These are phyloP conservation scores for Cladosporium sp. DNA, from an alignment of 2,329 filamentous ascomycete species.

Conservation along the genomic window DNA sequence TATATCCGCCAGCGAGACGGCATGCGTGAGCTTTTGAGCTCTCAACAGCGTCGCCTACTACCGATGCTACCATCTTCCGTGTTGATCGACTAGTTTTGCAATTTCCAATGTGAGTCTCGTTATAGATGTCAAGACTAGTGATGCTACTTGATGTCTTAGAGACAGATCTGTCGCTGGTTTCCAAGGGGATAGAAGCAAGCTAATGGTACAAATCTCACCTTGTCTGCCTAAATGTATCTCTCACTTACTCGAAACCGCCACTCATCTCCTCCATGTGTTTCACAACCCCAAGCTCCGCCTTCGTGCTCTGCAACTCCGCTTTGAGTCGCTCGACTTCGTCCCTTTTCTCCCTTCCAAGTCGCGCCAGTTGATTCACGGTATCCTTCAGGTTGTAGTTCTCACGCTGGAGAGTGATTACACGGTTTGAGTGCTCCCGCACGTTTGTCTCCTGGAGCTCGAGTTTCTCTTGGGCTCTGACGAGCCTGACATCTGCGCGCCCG, in stretches of 20 bases:
- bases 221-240: not conserved
- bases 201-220: not conserved
- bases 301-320: not conserved
- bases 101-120: not conserved
- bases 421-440: not conserved
- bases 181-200: not conserved
- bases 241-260: not conserved
- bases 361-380: too few species aligned
- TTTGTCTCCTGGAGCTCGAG: not conserved
- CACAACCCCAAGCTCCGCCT: conserved; percentile 3
- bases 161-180: not conserved
- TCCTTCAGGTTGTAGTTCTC: not conserved
- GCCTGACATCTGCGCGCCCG: not conserved
- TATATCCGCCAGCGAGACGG: not conserved
- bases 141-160: not conserved
- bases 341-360: not conserved
- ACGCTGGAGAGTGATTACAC: not conserved
- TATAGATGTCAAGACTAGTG: not conserved
- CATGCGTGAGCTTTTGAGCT: not conserved
- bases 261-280: not conserved
- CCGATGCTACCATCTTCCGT: not conserved
- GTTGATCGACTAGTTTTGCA: not conserved
- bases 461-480: not conserved
- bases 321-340: not conserved
- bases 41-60: not conserved